Evolutionary conservation across 108 stramenopile species (phyloP), one percentile per base, ranked within the genome.

Genomic region (Aurantiochytrium sp.): DNA sequence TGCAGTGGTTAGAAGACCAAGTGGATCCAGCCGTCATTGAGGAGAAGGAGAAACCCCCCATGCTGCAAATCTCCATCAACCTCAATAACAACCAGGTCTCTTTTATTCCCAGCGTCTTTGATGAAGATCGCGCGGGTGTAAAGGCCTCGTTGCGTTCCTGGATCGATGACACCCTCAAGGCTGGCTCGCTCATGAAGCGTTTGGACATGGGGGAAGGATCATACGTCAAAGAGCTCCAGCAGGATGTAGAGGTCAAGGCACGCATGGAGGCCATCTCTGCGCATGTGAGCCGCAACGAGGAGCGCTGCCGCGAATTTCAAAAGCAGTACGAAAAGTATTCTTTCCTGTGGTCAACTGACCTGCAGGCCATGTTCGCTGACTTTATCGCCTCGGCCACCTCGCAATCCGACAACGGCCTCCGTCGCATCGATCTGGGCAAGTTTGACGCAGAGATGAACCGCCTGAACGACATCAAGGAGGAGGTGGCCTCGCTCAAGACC

Each of bases 201-300:
- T 92, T 97, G 16, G 96, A 97, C 42, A 5, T 45, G 90, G 73
- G 91, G 18, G 95, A 97, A 21, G 96, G 96, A n/a, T 94, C 91
- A 4, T 97, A 96, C 72, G 83, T 96, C 88, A 93, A 94, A 58
- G 96, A 97, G 94, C 93, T 96, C 89, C 92, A 95, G 59, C 90
- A 93, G 6, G 95, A 96, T 93, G 60, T 91, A 23, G 91, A 93
- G 53, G 93, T 96, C 35, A 93, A 92, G 64, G 91, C 89, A 88
- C 88, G 93, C 60, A 87, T 97, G 91, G 95, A 96, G 42, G 57
- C 73, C n/a, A 90, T 97, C 58, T 91, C 95, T 6, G 94, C 95
- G 87, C 76, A 92, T n/a, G 90, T 96, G 47, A 59, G 69, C 35
- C 51, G 87, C 43, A 96, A 94, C 59, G 94, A 95, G 44, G 94